These are phyloP conservation scores for Hypoxylon sp. DNA, from an alignment of 2,329 filamentous ascomycete genomes.

Conservation along the genomic window DNA sequence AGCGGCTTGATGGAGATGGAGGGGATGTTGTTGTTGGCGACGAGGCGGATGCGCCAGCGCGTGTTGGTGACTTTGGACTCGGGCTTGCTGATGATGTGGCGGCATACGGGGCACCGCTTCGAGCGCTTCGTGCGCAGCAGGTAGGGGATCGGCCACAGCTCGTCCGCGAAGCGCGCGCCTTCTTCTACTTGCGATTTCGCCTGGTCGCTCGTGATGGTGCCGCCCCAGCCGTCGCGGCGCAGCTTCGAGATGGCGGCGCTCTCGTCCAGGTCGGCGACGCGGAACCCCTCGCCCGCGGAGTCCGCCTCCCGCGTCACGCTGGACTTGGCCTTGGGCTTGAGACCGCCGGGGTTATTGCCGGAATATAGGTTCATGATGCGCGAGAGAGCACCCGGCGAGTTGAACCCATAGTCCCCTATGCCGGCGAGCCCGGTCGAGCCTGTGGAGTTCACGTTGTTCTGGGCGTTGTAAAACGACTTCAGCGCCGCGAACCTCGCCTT, in stretches of 20 bases:
- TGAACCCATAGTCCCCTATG: slow-evolving; percentile 68
- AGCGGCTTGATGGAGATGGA: slow-evolving; percentile 79
- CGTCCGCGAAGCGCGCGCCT: slow-evolving; percentile 73
- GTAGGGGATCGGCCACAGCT: slow-evolving; percentile 84
- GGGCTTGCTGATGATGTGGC: slow-evolving; percentile 94
- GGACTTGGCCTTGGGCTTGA: slow-evolving; percentile 75
- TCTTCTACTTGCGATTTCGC: slow-evolving; percentile 62
- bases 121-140: slow-evolving; percentile 91
- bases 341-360: slow-evolving; percentile 69
- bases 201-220: slow-evolving; percentile 66
- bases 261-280: slow-evolving; percentile 72
- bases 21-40: slow-evolving; percentile 90
- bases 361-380: slow-evolving; percentile 95
- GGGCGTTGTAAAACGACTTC: slow-evolving; percentile 83
- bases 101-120: slow-evolving; percentile 91
- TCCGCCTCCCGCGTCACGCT: slow-evolving; percentile 85
- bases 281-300: slow-evolving; percentile 77
- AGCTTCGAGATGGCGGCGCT: slow-evolving; percentile 70
- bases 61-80: slow-evolving; percentile 91
- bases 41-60: slow-evolving; percentile 90
- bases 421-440: slow-evolving; percentile 64
- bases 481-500: slow-evolving; percentile 73
- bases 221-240: slow-evolving; percentile 70
- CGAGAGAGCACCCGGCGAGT: slow-evolving; percentile 83
- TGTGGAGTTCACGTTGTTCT: slow-evolving; percentile 72